Evolutionary conservation across 2,329 filamentous ascomycete species (phyloP).

Genomic region (Trichoderma koningiopsis): DNA sequence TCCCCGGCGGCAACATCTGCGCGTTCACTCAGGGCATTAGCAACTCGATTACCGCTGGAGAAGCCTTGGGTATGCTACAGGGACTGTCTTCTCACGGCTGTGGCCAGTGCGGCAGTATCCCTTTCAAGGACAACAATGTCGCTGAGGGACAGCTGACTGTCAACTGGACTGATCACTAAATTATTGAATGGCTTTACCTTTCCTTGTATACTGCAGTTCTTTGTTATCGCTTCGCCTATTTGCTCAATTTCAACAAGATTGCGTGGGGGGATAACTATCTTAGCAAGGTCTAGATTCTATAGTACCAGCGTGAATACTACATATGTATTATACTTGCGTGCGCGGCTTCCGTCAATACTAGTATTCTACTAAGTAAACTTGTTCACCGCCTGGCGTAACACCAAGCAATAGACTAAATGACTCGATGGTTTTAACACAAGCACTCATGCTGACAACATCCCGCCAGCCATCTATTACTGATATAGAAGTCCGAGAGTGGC

Average conservation of each 20-base stretch:
- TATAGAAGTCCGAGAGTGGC: no score
- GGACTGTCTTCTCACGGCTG: slow-evolving; percentile 11
- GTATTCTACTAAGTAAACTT: no score
- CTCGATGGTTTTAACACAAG: no score
- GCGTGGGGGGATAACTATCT: neutral
- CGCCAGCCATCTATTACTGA: no score
- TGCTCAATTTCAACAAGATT: neutral
- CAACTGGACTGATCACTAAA: slow-evolving; percentile 16
- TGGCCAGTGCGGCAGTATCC: slow-evolving; percentile 23
- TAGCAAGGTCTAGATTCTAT: neutral
- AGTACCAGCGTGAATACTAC: neutral
- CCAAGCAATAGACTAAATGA: no score
- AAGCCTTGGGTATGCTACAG: slow-evolving; percentile 23
- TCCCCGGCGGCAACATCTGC: slow-evolving; percentile 21
- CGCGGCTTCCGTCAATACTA: no score
- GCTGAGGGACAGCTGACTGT: slow-evolving; percentile 20
- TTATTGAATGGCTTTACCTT: neutral
- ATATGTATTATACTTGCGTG: neutral
- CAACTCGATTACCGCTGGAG: slow-evolving; percentile 19
- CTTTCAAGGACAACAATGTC: slow-evolving; percentile 25
- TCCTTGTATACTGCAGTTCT: neutral
- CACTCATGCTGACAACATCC: no score
- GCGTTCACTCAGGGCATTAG: slow-evolving; percentile 19
- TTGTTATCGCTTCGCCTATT: neutral
- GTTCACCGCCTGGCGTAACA: no score